A percentile compares a stretch with the other conserved stretches of the same genome.
These are phyloP conservation scores for Globisporangium orthogonon DNA, from an alignment of 352 stramenopile species.

Conservation along the genomic window DNA sequence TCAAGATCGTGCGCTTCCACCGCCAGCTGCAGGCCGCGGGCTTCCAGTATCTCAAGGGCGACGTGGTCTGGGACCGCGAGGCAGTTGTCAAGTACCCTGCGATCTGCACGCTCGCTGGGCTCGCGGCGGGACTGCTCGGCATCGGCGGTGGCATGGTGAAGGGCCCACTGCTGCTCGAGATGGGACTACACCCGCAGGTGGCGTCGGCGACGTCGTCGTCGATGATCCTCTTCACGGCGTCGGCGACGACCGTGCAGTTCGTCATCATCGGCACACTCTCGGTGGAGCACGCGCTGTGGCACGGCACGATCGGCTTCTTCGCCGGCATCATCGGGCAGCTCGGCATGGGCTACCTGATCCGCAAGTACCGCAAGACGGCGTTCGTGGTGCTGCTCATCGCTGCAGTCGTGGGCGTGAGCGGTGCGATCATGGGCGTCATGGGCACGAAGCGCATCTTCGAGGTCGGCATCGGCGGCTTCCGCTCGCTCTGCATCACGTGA, in stretches of 20 bases:
- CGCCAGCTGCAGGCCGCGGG: constrained; percentile 49
- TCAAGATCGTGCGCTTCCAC: constrained; percentile 60
- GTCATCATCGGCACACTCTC: constrained; percentile 91
- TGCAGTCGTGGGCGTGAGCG: constrained; percentile 62
- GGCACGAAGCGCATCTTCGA: constrained; percentile 44
- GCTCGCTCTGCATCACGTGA: constrained; percentile 46
- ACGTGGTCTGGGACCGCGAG: constrained; percentile 92
- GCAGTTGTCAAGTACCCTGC: constrained; percentile 83
- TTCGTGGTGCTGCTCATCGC: constrained; percentile 79
- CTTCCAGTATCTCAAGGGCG: constrained; percentile 94
- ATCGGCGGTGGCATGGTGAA: constrained; percentile 92
- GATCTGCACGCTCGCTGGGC: constrained; percentile 61
- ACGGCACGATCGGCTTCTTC: constrained; percentile 90
- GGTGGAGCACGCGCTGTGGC: constrained; percentile 87
- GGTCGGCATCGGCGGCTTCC: constrained; percentile 70
- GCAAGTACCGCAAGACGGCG: constrained; percentile 83
- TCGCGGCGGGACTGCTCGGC: constrained; percentile 70
- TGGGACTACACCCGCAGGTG: constrained; percentile 84
- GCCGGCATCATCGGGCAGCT: constrained; percentile 90
- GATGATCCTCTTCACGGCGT: constrained; percentile 94
- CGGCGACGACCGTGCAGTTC: constrained; percentile 93
- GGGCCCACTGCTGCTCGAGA: constrained; percentile 86
- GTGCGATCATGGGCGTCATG: constrained; percentile 65
- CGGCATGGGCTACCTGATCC: constrained; percentile 88
- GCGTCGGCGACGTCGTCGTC: constrained; percentile 85